Conservation (phyloP, 2,329 filamentous ascomycete genomes). For the Sclerotinia nivalis region DNA sequence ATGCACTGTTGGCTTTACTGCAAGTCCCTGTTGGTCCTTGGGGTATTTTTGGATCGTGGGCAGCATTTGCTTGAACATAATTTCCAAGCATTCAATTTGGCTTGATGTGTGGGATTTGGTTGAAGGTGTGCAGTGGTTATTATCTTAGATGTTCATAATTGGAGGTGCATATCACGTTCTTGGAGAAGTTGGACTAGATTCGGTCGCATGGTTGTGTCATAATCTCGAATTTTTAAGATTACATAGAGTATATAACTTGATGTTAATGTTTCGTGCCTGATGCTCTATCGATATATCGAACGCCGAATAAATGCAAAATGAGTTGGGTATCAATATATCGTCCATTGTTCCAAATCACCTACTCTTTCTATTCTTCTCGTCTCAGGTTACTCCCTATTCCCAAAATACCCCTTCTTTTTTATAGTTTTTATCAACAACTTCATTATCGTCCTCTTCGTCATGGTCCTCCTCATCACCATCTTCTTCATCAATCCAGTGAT, state of each 20-base stretch:
- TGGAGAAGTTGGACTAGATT: neutral
- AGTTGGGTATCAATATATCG: slow-evolving; percentile 22
- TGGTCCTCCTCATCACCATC: too few relatives aligned
- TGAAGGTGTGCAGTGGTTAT: neutral
- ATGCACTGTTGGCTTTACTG: slow-evolving; percentile 10
- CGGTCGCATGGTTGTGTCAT: neutral
- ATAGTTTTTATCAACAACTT: neutral
- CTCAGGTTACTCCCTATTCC: neutral
- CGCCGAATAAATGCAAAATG: slow-evolving; percentile 19
- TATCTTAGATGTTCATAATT: neutral
- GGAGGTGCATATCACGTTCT: neutral
- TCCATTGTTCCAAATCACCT: neutral
- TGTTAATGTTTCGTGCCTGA: neutral
- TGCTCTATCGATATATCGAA: neutral
- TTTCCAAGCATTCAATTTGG: neutral
- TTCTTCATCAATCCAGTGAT: neutral
- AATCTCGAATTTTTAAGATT: neutral
- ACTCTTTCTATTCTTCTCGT: neutral
- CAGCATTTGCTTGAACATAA: neutral
- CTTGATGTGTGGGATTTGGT: too few relatives aligned
- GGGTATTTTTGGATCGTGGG: neutral
- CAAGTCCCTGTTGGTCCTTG: neutral
- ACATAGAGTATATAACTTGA: neutral
- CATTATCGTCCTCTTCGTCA: neutral
- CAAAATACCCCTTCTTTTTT: neutral